Evolutionary conservation across 352 stramenopile genomes (phyloP).

Genomic region (Halophytophthora polymorphica): DNA sequence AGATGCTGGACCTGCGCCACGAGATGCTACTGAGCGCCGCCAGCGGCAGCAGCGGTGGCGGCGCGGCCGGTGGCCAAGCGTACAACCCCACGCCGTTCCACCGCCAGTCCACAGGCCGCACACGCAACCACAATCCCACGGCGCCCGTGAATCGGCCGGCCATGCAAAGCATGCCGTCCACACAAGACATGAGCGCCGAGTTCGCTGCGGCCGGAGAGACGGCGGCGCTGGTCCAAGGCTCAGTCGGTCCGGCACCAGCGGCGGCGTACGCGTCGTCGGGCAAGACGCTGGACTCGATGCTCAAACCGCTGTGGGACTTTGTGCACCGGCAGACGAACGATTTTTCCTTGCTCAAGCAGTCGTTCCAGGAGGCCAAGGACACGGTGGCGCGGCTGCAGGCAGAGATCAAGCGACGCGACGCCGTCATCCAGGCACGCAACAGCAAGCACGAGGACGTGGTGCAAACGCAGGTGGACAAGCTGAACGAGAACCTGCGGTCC

Average conservation of each 20-base stretch:
- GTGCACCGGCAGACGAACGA: slow-evolving; percentile 79
- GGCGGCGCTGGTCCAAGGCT: slow-evolving; percentile 12
- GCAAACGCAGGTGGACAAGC: slow-evolving; percentile 73
- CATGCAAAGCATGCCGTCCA: slow-evolving; percentile 15
- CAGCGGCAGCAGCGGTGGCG: slow-evolving; percentile 7
- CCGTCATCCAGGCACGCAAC: slow-evolving; percentile 72
- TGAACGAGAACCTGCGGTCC: slow-evolving; percentile 68
- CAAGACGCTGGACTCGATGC: slow-evolving; percentile 27
- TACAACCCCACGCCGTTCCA: slow-evolving; percentile 59
- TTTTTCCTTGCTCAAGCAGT: slow-evolving; percentile 53
- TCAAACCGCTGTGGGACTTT: slow-evolving; percentile 76
- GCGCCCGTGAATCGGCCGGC: slow-evolving; percentile 9
- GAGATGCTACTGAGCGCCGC: slow-evolving; percentile 74
- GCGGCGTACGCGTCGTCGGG: slow-evolving; percentile 8
- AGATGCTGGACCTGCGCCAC: slow-evolving; percentile 72
- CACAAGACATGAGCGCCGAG: slow-evolving; percentile 22
- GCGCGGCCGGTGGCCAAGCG: slow-evolving; percentile 1
- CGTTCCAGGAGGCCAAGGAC: slow-evolving; percentile 71
- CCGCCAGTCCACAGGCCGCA: slow-evolving; percentile 40
- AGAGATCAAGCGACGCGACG: slow-evolving; percentile 81
- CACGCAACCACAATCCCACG: slow-evolving; percentile 11
- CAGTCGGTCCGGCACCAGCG: neutral
- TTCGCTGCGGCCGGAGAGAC: slow-evolving; percentile 21
- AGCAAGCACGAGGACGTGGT: slow-evolving; percentile 70
- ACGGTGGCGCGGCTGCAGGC: slow-evolving; percentile 67